Evolutionary conservation across 345 rosid species (phyloP), one percentile per base, ranked within the genome.

Genomic region (Carallia brachiata): DNA sequence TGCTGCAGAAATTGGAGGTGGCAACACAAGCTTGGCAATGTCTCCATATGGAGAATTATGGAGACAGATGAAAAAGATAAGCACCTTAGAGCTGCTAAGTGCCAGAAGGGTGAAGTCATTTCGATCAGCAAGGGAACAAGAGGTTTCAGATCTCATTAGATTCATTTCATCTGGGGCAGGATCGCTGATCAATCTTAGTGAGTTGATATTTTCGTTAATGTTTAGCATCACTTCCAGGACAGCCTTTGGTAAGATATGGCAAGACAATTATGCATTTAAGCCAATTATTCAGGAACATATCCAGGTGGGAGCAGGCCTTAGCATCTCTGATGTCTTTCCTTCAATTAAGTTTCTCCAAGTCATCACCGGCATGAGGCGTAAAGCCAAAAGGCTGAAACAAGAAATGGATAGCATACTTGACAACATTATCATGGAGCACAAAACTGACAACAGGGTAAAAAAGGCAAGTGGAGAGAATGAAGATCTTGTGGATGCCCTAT

Each of bases 401-500:
- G 30, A 59, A 17, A 17, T 6, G 0, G 79, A 76, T 34, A 16
- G 4, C n/a, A 18, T 61, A 36, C 32, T 61, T 13, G 61, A 64
- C 36, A 52, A 34, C 15, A 36, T 69, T 19, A 40, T 68, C 12
- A 18, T 40, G n/a, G 77, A 74, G 9, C 77, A 74, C 13, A 62
- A 36, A 55, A 12, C 60, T 30, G 15, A 7, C n/a, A 8, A 36
- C 4, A 27, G 19, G 4, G 37, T 2, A 3, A 36, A 15, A 16
- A 27, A 34, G 32, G 28, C 8, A 10, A 0, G 37, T 1, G 54
- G 2, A 3, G 19, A 53, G 0, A 55, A 44, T 12, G 18, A 28
- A n/a, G 62, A 62, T 23, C 59, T 55, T 23, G 66, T 86, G 15
- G 83, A 80, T 74, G 76, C 80, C 63, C 85, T 86, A 53, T 39